Percentiles rank a stretch among this genome's conserved stretches.
phyloP scores from a whole-genome alignment of 1,284 basidiomycete genomes.

The Rhizopogon parksii region DNA sequence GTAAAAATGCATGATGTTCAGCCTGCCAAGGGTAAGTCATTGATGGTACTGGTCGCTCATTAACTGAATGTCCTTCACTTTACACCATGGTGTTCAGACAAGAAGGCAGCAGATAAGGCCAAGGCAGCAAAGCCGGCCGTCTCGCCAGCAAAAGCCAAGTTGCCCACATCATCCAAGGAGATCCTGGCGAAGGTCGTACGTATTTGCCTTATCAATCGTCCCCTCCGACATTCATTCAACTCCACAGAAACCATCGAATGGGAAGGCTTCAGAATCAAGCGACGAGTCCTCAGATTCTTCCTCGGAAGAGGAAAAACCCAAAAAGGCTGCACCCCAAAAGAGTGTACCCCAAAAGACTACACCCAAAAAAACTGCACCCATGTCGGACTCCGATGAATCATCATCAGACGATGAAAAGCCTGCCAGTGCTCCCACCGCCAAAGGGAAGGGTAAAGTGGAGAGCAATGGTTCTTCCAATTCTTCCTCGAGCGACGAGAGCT shows the following conservation, averaged over 20 bases:
- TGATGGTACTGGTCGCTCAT: neutral
- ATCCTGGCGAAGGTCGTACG: slow-evolving; percentile 13
- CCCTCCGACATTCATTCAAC: neutral
- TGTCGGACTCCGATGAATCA: slow-evolving; percentile 17
- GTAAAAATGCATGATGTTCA: neutral
- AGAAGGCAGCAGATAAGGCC: slow-evolving; percentile 9
- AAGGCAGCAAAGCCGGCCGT: slow-evolving; percentile 32
- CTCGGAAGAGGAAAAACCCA: slow-evolving; percentile 10
- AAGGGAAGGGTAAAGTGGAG: neutral
- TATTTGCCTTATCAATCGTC: neutral
- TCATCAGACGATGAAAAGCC: slow-evolving; percentile 15
- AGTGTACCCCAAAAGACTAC: no score
- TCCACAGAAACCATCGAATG: slow-evolving; percentile 4
- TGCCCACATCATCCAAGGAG: slow-evolving; percentile 9
- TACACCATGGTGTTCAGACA: slow-evolving; percentile 15
- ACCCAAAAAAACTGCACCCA: slow-evolving; percentile 19
- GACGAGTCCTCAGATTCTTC: slow-evolving; percentile 22
- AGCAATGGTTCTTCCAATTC: slow-evolving; percentile 11
- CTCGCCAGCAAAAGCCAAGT: neutral
- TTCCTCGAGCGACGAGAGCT: slow-evolving; percentile 25
- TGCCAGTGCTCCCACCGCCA: neutral
- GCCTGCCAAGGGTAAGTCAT: neutral
- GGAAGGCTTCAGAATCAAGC: slow-evolving; percentile 9
- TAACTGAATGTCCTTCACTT: neutral
- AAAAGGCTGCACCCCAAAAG: slow-evolving; percentile 17